Evolutionary conservation across 163 green algal genomes (phyloP), one percentile per base, ranked within the genome.

Genomic region (Scenedesmus sp.): DNA sequence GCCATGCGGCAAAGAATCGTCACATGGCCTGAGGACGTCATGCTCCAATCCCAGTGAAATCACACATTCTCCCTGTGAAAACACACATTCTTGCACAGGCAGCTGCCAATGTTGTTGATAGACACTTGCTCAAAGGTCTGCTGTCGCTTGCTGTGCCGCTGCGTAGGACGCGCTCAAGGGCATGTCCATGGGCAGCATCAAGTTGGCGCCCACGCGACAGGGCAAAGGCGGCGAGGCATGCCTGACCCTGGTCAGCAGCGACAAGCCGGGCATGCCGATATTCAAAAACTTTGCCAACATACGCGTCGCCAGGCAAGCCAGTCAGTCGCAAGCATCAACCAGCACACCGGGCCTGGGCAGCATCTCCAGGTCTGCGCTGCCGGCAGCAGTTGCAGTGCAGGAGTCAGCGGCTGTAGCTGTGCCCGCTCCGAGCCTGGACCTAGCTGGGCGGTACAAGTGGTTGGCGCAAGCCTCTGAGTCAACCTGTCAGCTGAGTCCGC

Each of bases 271-370:
- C 49, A 73, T 2, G 7, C 85, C 85, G 6, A 68, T 89, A 2
- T 89, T 89, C 51, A 51, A 89, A 5, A 89, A 89, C 68, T 35
- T 89, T 0, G 56, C 59, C 26, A 89, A 82, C 68, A 73, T 89
- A 16, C 85, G 85, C 43, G 15, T 65, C 26, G 53, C 15, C 4
- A 22, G 18, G 46, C 46, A 53, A 53, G 7, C 46, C 46, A 53
- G 46, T 10, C 46, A 65, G 3, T 26, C 26, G 2, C 53, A 30
- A 26, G 53, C 53, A 16, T 30, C 53, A 65, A 26, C 53, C 53
- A 53, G 46, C 46, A 10, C 46, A 16, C 6, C 10, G 46, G 7
- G 46, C 46, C 46, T 16, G 46, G 46, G 7, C 49, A 56, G 15
- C 49, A 56, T 56, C 49, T 56, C 49, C 49, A 56, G 49, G 26